Evolutionary conservation across 805 yeast species (phyloP), one percentile per base, ranked within the genome.

Genomic region (Pichia membranifaciens): DNA sequence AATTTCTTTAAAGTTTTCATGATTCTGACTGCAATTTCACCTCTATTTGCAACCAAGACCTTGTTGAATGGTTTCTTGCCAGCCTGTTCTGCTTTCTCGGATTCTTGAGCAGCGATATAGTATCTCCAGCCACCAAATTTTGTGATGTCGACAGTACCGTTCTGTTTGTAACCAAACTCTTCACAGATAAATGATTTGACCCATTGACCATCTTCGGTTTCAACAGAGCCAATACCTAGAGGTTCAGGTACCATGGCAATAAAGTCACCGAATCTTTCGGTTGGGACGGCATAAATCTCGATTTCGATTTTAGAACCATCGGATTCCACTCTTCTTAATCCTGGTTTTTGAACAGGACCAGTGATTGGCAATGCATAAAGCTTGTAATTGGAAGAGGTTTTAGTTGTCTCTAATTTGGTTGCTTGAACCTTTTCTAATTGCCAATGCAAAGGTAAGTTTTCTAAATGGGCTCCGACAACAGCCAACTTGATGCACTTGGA

Each of bases 11-110:
- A 72, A 17, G 99, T 90, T 62, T 78, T 84, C 60, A 91, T 88
- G 57, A 93, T 88, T 60, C 99, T 75, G 28, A 90, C 97, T 2
- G 99, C 97, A 59, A 91, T 91, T 69, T 91, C 99, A 64, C 98
- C 98, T 69, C 99, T 79, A 72, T 91, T 91, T 36, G 98, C 98
- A 46, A 91, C 93, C 47, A 91, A 74, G n/a, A 91, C 96, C 10
- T 84, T 76, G 18, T 81, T 73, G 68, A 89, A 88, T 1, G 95
- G 93, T 58, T 77, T 79, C 10, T 25, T 25, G 10, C 29, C 29
- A 49, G 68, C 68, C 16, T 56, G 51, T 35, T 60, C 59, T 1
- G 38, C 10, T 18, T 58, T 58, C 20, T 55, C 55, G 33, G 68
- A 59, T 49, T 46, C 54, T 47, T 42, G 44, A 39, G 52, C 56